Percentiles rank a stretch among this genome's conserved stretches.
These are phyloP conservation scores for Alternaria panax DNA, from an alignment of 2,329 filamentous ascomycete genomes.

Conservation along the genomic window DNA sequence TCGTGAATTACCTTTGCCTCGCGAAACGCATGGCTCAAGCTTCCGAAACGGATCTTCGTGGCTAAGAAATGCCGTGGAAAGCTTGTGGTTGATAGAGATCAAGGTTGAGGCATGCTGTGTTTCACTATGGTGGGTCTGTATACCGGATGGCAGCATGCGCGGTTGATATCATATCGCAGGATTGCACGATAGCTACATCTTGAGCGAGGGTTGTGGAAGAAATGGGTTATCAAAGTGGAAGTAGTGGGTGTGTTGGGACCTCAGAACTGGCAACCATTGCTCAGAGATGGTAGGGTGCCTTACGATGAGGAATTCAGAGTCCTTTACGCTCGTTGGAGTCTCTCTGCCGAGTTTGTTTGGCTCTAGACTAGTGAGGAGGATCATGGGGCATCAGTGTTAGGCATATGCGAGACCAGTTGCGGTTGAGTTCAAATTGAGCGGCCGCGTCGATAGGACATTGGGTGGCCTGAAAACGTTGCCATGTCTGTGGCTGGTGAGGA, in stretches of 20 bases:
- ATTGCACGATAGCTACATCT: neutral
- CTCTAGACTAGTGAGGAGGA: too few species aligned
- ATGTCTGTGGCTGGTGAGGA: too few species aligned
- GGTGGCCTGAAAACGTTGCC: too few species aligned
- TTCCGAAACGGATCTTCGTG: neutral
- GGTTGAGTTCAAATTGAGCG: too few species aligned
- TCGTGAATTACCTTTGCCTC: conserved; percentile 1
- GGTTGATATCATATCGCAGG: conserved; percentile 1
- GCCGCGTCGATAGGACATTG: too few species aligned
- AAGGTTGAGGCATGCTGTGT: neutral
- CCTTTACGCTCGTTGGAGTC: neutral
- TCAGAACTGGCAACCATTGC: neutral
- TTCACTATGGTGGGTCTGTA: neutral
- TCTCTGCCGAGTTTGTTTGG: too few species aligned
- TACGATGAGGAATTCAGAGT: neutral
- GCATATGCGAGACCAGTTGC: too few species aligned
- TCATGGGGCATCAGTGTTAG: too few species aligned
- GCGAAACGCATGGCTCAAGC: conserved; percentile 1
- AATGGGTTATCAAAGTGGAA: neutral
- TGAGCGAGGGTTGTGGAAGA: neutral
- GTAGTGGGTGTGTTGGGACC: neutral
- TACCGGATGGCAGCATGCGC: neutral
- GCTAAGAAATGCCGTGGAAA: conserved; percentile 6
- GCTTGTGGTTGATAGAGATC: conserved; percentile 1
- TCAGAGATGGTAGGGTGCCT: neutral